A percentile compares a stretch with the other conserved stretches of the same genome.
Evolutionary conservation across 257 asterid species (phyloP).

Genomic region (Parsonsia alboflavescens): DNA sequence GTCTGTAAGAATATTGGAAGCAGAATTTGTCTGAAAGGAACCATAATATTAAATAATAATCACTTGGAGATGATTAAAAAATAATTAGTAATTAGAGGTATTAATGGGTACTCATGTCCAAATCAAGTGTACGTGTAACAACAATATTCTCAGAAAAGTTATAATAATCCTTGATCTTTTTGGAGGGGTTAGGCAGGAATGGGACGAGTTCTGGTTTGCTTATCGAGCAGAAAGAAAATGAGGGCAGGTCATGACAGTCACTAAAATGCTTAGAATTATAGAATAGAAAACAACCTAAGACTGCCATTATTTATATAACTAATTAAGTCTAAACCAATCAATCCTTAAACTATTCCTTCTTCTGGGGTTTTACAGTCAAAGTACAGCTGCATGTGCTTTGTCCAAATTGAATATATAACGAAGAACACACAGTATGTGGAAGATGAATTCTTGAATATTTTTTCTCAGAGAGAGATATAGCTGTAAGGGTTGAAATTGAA

Average conservation of each 20-base stretch:
- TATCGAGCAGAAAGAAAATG: slow-evolving; percentile 29
- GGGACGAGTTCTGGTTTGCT: slow-evolving; percentile 21
- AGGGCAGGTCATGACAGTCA: slow-evolving; percentile 24
- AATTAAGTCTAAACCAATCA: slow-evolving; percentile 7
- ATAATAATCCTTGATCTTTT: slow-evolving; percentile 14
- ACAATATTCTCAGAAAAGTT: slow-evolving; percentile 34
- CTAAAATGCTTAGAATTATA: slow-evolving; percentile 6
- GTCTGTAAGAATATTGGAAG: too few relatives aligned
- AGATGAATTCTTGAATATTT: not conserved
- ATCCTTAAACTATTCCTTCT: slow-evolving; percentile 17
- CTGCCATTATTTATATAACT: slow-evolving; percentile 14
- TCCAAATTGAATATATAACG: slow-evolving; percentile 14
- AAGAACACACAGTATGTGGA: too few relatives aligned
- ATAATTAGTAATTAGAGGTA: not conserved
- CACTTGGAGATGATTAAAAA: not conserved
- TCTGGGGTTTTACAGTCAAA: slow-evolving; percentile 22
- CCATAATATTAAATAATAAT: not conserved
- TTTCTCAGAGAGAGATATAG: not conserved
- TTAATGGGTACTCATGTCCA: slow-evolving; percentile 20
- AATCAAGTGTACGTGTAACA: slow-evolving; percentile 30
- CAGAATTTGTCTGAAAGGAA: not conserved
- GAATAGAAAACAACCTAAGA: slow-evolving; percentile 23
- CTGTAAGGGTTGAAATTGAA: not conserved
- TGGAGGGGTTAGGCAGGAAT: not conserved
- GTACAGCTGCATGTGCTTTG: slow-evolving; percentile 39